Base-by-base conservation (phyloP, 495 filamentous ascomycete species). In the Amniculicola lignicola region DNA sequence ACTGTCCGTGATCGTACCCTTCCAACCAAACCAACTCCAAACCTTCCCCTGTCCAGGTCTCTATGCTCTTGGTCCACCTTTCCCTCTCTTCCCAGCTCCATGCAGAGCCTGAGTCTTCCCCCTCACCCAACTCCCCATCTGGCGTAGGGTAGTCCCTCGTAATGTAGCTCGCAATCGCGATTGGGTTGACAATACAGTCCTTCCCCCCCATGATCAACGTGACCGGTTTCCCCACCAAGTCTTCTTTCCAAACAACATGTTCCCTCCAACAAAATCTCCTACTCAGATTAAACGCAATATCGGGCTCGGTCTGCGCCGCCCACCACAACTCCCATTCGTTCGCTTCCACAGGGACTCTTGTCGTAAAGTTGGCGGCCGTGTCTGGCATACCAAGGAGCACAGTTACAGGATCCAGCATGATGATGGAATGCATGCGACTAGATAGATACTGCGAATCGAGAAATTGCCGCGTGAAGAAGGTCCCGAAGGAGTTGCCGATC, bases 231-330 rank as follows among this genome's bases (percentile, higher is more conserved):
- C 49, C 23, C 25, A 58, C 38, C 27, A 69, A 44, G 31, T 53
- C 50, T 12, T 67, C 62, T 2, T 57, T 55, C 65, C 65, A 70
- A 11, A 70, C 37, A 25, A 64, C 33, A 50, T 66, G 66, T 40
- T 68, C 59, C 28, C 33, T 53, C 65, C 65, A 70, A 48, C 63
- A 64, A 51, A 70, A 68, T 28, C 64, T 51, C 12, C 67, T 42
- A 7, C 57, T 55, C 2, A 68, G 54, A 7, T 62, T 68, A 37
- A 62, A 56, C 18, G 57, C 60, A 4, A 66, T 56, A 15, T 55
- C 54, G 4, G 62, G 54, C 24, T 69, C 67, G 37, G 57, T 61
- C 1, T 41, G 55, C 4, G 55, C 67, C 21, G 65, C 67, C 28
- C 58, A 69, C 62, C 62, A 67, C 2, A 69, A 43, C 33, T 66